Evolutionary conservation across 148 eudicot species (phyloP).

Genomic region (Chenopodium berlandieri): DNA sequence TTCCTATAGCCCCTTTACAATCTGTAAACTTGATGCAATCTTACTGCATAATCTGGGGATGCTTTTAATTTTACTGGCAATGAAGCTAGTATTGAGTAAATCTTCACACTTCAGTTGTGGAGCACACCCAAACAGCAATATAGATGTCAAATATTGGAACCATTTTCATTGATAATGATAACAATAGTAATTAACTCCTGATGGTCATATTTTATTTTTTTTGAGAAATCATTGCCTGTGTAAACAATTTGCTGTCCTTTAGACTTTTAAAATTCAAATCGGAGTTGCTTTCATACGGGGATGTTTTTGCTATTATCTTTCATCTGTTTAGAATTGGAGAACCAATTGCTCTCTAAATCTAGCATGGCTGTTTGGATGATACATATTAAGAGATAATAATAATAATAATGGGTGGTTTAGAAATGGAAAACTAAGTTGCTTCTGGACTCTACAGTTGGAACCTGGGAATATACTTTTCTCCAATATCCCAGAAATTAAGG

Average conservation of each 20-base stretch:
- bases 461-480: background rate
- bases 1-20: background rate
- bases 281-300: background rate
- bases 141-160: background rate
- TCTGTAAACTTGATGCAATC: background rate
- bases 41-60: background rate
- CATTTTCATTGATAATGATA: too few species aligned
- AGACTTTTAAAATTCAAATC: background rate
- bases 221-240: too few species aligned
- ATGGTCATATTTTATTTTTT: too few species aligned
- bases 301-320: background rate
- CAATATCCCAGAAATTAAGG: background rate
- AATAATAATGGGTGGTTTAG: background rate
- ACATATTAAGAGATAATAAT: background rate
- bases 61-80: background rate
- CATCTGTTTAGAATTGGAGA: background rate
- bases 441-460: conserved; percentile 6
- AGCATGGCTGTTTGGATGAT: background rate
- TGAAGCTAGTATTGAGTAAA: background rate
- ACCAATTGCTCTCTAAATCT: background rate
- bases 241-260: too few species aligned
- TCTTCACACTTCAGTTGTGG: background rate
- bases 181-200: too few species aligned
- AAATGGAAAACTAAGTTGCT: background rate
- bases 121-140: background rate